Conservation (phyloP, 352 stramenopile species). For the Albugo candida region DNA sequence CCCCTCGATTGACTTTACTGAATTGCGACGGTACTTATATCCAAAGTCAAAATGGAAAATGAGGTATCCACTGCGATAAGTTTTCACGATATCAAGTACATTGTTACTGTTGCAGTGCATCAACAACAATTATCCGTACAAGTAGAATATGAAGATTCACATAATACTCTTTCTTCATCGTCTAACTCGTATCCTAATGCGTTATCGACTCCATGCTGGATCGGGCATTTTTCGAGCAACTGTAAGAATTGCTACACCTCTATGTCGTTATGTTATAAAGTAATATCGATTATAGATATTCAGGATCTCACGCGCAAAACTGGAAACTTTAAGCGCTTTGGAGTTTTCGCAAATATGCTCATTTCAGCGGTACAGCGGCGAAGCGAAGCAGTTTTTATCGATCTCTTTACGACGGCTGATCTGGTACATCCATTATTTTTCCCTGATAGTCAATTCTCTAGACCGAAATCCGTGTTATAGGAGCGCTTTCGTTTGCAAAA, state of each 20-base stretch:
- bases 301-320: slow-evolving; percentile 87
- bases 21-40: too few species aligned
- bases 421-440: slow-evolving; percentile 15
- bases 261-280: background rate
- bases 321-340: slow-evolving; percentile 85
- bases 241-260: slow-evolving; percentile 11
- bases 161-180: background rate
- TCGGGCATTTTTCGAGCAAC: slow-evolving; percentile 27
- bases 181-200: background rate
- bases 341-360: slow-evolving; percentile 87
- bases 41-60: too few species aligned
- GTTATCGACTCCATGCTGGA: slow-evolving; percentile 20
- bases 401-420: slow-evolving; percentile 80
- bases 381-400: slow-evolving; percentile 78
- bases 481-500: slow-evolving; percentile 65
- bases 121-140: slow-evolving; percentile 41
- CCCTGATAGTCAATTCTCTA: background rate
- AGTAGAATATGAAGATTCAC: slow-evolving; percentile 28
- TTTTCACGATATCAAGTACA: slow-evolving; percentile 54
- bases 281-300: slow-evolving; percentile 21
- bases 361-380: slow-evolving; percentile 44
- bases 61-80: too few species aligned
- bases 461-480: slow-evolving; percentile 6
- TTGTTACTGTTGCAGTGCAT: slow-evolving; percentile 41
- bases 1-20: too few species aligned